These are phyloP conservation scores for Solanum bulbocastanum DNA, from an alignment of 257 asterid species.

Conservation along the genomic window DNA sequence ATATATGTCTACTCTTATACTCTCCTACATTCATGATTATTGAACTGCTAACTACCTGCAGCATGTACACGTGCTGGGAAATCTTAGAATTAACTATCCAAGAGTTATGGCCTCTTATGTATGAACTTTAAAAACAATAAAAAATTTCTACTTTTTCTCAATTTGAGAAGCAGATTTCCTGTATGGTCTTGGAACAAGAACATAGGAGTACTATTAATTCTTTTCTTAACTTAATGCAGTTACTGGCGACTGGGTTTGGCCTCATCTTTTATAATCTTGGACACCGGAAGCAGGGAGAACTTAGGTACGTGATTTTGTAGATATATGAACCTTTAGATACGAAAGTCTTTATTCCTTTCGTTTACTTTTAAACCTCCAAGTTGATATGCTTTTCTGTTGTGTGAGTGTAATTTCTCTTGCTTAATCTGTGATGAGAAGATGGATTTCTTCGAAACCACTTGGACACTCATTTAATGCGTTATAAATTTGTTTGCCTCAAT, in stretches of 20 bases:
- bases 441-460: not conserved
- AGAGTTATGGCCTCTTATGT: not conserved
- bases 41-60: not conserved
- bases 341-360: not conserved
- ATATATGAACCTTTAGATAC: not conserved
- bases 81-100: not conserved
- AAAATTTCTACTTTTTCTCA: not conserved
- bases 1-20: not conserved
- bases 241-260: conserved; percentile 75
- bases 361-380: not conserved
- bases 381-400: not conserved
- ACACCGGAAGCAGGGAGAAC: conserved; percentile 77
- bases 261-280: conserved; percentile 88
- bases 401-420: not conserved
- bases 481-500: not conserved
- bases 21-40: not conserved
- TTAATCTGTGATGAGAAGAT: not conserved
- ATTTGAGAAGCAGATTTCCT: not conserved
- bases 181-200: not conserved
- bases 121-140: not conserved
- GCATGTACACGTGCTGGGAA: not conserved
- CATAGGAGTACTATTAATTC: not conserved
- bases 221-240: conserved; percentile 24
- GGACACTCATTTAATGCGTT: not conserved
- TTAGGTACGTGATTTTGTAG: conserved; percentile 37